These are phyloP conservation scores for Dactylonectria macrodidyma DNA, from an alignment of 2,329 filamentous ascomycete species.

Conservation along the genomic window DNA sequence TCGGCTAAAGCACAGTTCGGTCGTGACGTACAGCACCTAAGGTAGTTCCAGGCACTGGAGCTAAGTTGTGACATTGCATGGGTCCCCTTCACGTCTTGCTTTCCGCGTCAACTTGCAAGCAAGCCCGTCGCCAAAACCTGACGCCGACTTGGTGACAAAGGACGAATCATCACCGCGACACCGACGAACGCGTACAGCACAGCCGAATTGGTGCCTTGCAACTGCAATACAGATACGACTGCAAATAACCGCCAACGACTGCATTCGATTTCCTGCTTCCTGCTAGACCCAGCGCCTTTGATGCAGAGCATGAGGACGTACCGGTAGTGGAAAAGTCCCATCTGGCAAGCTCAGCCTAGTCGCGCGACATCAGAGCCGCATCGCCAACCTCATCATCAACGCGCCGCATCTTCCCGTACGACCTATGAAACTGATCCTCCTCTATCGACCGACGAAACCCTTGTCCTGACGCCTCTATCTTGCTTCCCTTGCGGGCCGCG, in stretches of 20 bases:
- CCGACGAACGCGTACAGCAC: conserved; percentile 25
- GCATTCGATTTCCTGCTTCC: conserved; percentile 1
- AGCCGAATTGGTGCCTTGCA: conserved; percentile 2
- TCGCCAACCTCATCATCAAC: conserved; percentile 37
- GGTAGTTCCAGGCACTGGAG: conserved; percentile 28
- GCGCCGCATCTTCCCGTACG: conserved; percentile 22
- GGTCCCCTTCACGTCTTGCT: conserved; percentile 44
- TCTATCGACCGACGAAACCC: conserved; percentile 20
- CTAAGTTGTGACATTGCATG: conserved; percentile 36
- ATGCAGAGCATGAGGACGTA: conserved; percentile 48
- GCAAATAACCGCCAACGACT: conserved; percentile 7
- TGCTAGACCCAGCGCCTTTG: conserved; percentile 34
- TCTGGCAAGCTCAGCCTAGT: conserved; percentile 50
- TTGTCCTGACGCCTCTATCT: conserved; percentile 6
- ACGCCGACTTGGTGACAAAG: conserved; percentile 31
- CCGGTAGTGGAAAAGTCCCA: conserved; percentile 35
- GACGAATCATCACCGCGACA: conserved; percentile 25
- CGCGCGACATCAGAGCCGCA: conserved; percentile 48
- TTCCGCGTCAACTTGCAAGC: conserved; percentile 30
- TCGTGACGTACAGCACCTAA: conserved; percentile 37
- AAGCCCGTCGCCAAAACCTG: conserved; percentile 46
- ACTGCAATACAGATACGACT: conserved; percentile 21
- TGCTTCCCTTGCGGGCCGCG: conserved; percentile 23
- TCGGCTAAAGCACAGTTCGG: conserved; percentile 39
- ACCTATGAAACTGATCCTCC: conserved; percentile 24